These are phyloP conservation scores for Trebouxia sp. DNA, from an alignment of 139 green algal species.

Conservation along the genomic window DNA sequence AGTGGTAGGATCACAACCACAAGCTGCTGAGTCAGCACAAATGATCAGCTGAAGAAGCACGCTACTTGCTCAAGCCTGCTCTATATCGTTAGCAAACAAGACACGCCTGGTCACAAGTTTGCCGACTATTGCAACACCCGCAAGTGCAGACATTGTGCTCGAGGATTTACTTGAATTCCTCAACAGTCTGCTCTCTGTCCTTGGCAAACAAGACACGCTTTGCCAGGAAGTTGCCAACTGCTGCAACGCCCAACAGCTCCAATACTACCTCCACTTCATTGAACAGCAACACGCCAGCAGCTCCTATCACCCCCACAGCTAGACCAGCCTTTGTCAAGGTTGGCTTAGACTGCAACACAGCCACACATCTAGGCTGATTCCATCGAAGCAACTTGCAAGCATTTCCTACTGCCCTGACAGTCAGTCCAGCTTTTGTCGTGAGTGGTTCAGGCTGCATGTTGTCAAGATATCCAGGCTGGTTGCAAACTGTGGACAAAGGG, in stretches of 20 bases:
- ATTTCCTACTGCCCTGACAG: too few relatives aligned
- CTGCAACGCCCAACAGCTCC: constrained; percentile 51
- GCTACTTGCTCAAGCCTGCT: constrained; percentile 35
- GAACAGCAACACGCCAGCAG: constrained; percentile 49
- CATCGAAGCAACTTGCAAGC: too few relatives aligned
- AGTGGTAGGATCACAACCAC: too few relatives aligned
- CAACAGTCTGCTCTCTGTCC: constrained; percentile 47
- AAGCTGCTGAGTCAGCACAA: too few relatives aligned
- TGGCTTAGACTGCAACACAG: constrained; percentile 33
- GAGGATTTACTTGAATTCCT: constrained; percentile 41
- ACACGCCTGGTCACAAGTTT: constrained; percentile 47
- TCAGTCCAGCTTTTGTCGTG: too few relatives aligned
- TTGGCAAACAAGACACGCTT: constrained; percentile 52
- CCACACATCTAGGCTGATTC: not conserved
- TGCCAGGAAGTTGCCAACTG: constrained; percentile 46
- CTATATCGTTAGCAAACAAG: constrained; percentile 49
- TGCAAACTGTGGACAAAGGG: too few relatives aligned
- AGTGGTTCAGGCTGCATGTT: too few relatives aligned
- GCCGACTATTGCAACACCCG: constrained; percentile 42
- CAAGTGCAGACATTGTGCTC: not conserved
- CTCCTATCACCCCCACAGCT: constrained; percentile 38
- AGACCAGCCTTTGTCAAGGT: constrained; percentile 44
- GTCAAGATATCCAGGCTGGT: too few relatives aligned
- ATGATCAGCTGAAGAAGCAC: too few relatives aligned
- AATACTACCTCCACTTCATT: constrained; percentile 53